Conservation (phyloP, 768 basidiomycete genomes). For the Lentinula boryana region DNA sequence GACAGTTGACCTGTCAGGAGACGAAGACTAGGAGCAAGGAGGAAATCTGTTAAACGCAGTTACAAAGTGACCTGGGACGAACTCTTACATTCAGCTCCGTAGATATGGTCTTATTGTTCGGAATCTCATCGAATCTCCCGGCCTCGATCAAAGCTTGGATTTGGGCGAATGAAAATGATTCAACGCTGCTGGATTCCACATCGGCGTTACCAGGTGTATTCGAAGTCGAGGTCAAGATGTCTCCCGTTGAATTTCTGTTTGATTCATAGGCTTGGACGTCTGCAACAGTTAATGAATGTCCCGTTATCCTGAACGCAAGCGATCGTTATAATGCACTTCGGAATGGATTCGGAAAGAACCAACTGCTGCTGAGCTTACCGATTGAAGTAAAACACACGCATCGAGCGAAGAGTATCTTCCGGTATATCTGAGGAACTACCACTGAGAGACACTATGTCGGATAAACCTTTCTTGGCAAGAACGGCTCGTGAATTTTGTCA, state of each 20-base stretch:
- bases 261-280: slow-evolving; percentile 32
- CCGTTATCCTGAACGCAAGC: slow-evolving; percentile 25
- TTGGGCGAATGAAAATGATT: slow-evolving; percentile 56
- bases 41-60: neutral
- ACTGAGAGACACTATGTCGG: slow-evolving; percentile 41
- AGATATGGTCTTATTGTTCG: slow-evolving; percentile 71
- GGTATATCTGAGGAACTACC: slow-evolving; percentile 27
- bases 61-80: slow-evolving; percentile 2
- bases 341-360: neutral
- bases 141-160: slow-evolving; percentile 66
- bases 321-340: neutral
- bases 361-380: slow-evolving; percentile 23
- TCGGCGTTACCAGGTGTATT: neutral
- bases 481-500: slow-evolving; percentile 5
- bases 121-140: slow-evolving; percentile 67
- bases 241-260: slow-evolving; percentile 7
- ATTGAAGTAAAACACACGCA: slow-evolving; percentile 72
- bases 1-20: slow-evolving; percentile 52
- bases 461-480: slow-evolving; percentile 56
- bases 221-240: neutral
- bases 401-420: slow-evolving; percentile 44
- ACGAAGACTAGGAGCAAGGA: slow-evolving; percentile 34
- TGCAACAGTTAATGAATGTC: slow-evolving; percentile 35
- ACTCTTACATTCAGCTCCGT: slow-evolving; percentile 56
- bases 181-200: neutral